Conservation (phyloP, 129 eudicot genomes). For the Chrysanthemum makinoi region DNA sequence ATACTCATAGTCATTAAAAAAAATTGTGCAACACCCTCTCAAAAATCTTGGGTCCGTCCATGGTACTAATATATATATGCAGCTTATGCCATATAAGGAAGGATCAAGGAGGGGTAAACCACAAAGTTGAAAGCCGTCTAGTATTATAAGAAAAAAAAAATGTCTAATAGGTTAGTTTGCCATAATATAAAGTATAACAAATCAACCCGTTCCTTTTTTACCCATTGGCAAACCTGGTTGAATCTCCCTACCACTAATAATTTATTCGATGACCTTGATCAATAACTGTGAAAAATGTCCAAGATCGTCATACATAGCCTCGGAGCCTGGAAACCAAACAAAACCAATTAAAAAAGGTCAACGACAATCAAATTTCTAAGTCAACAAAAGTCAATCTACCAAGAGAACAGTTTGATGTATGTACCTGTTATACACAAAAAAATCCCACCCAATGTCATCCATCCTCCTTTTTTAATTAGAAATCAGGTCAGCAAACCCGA, state of each 20-base stretch:
- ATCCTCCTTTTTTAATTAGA: too few species aligned
- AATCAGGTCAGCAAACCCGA: too few species aligned
- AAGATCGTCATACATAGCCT: constrained; percentile 93
- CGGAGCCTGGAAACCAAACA: constrained; percentile 54
- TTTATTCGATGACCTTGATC: constrained; percentile 50
- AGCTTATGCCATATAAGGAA: constrained; percentile 97
- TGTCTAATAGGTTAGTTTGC: too few species aligned
- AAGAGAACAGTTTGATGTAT: background rate
- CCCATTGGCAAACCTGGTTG: background rate
- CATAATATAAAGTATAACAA: too few species aligned
- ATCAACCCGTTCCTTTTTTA: background rate
- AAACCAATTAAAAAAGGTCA: background rate
- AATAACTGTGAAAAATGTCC: constrained; percentile 87
- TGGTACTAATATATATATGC: constrained; percentile 90
- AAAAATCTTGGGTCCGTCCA: too few species aligned
- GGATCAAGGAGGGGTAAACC: constrained; percentile 86
- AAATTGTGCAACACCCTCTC: too few species aligned
- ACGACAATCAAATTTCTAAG: background rate
- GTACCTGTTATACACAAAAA: constrained; percentile 77
- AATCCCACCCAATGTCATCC: constrained; percentile 27
- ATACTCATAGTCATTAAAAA: too few species aligned
- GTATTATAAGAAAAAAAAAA: background rate
- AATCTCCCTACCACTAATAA: background rate
- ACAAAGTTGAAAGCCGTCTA: constrained; percentile 90
- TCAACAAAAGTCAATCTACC: background rate